Percentiles rank a stretch among this genome's conserved stretches.
Conservation (phyloP, 176 grass and related monocot species). For the Triticum urartu region DNA sequence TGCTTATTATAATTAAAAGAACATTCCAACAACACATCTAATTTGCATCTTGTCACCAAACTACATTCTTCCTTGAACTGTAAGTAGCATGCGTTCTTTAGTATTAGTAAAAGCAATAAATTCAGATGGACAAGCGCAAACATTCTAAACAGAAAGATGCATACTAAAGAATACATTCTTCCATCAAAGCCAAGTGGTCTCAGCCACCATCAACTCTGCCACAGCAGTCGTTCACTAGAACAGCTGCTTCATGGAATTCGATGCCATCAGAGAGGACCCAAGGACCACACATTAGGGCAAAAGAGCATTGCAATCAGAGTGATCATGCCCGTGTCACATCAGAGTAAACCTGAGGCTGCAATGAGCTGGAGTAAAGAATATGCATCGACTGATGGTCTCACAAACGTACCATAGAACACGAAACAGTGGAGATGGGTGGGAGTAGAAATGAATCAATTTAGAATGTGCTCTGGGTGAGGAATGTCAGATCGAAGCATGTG, state of each 20-base stretch:
- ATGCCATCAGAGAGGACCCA: background rate
- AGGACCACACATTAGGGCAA: background rate
- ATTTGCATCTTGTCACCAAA: background rate
- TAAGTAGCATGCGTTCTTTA: background rate
- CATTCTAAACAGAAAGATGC: too few relatives aligned
- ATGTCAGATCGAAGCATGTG: background rate
- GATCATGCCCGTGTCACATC: background rate
- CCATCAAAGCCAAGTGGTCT: too few relatives aligned
- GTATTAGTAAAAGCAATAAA: background rate
- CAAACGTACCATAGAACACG: background rate
- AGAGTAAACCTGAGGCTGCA: background rate
- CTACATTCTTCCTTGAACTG: background rate
- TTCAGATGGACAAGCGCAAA: background rate
- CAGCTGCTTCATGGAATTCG: background rate
- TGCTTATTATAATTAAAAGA: background rate
- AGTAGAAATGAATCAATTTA: background rate
- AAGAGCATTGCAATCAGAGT: background rate
- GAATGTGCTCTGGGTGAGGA: background rate
- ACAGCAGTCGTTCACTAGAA: background rate
- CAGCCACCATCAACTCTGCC: background rate
- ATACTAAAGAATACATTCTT: too few relatives aligned
- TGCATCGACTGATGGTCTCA: background rate
- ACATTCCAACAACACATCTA: conserved; percentile 3
- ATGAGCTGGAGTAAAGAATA: background rate
- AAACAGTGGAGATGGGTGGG: background rate